phyloP scores from a whole-genome alignment of 1,139 yeast species.

The Yamadazyma dushanensis region DNA sequence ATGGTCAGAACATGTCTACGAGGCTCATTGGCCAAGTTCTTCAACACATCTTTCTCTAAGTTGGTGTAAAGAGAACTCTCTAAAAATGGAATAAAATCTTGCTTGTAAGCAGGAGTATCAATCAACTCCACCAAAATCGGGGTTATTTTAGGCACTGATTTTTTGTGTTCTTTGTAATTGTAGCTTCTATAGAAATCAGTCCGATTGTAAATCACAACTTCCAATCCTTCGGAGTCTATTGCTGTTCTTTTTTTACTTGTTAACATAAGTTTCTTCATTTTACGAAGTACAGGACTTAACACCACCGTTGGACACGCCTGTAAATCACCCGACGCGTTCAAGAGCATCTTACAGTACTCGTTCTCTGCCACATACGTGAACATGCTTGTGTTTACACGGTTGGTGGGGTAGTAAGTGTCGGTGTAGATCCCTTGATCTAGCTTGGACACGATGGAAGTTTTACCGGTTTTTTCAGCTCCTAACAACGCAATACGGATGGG shows the following conservation, averaged over 20 bases:
- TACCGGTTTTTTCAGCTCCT: slow-evolving; percentile 56
- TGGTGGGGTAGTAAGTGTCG: slow-evolving; percentile 70
- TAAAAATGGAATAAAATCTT: slow-evolving; percentile 70
- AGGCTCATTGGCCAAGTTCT: slow-evolving; percentile 67
- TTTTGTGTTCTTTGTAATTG: slow-evolving; percentile 10
- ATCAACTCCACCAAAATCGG: slow-evolving; percentile 67
- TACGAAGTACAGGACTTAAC: slow-evolving; percentile 30
- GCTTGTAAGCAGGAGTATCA: slow-evolving; percentile 71
- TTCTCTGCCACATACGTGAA: slow-evolving; percentile 51
- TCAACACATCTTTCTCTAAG: slow-evolving; percentile 57
- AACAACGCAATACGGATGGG: slow-evolving; percentile 58
- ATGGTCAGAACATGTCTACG: slow-evolving; percentile 62
- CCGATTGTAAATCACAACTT: slow-evolving; percentile 14
- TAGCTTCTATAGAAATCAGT: slow-evolving; percentile 28
- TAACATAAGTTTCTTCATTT: slow-evolving; percentile 6
- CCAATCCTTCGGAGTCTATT: slow-evolving; percentile 12
- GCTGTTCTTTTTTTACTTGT: slow-evolving; percentile 16
- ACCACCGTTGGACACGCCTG: slow-evolving; percentile 13
- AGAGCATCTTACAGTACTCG: slow-evolving; percentile 25
- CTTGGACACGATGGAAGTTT: slow-evolving; percentile 53
- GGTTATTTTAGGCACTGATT: slow-evolving; percentile 45
- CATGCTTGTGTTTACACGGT: slow-evolving; percentile 51
- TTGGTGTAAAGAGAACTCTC: slow-evolving; percentile 68
- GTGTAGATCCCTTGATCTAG: slow-evolving; percentile 47
- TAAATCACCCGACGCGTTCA: slow-evolving; percentile 8